These are phyloP conservation scores for Myxozyma monticola DNA, from an alignment of 805 yeast species.

Conservation along the genomic window DNA sequence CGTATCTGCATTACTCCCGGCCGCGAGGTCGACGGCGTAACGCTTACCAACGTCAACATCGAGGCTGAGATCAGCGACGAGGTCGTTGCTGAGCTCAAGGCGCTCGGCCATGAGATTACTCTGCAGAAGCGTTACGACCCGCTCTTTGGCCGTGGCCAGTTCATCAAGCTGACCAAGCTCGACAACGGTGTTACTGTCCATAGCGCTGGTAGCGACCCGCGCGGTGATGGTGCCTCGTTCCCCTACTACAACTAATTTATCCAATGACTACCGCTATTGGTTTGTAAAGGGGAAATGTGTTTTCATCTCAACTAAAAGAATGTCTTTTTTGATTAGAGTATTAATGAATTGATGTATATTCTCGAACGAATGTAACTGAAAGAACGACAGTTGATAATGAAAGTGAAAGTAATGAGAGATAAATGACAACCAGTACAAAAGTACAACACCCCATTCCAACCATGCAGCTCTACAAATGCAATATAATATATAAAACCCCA, in stretches of 20 bases:
- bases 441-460: too few relatives aligned
- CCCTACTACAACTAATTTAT: conserved; percentile 20
- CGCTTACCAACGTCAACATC: conserved; percentile 57
- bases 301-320: not conserved
- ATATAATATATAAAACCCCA: not conserved
- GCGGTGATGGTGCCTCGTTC: conserved; percentile 80
- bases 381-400: not conserved
- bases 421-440: not conserved
- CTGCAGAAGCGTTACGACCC: conserved; percentile 34
- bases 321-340: too few relatives aligned
- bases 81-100: conserved; percentile 48
- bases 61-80: conserved; percentile 62
- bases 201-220: conserved; percentile 72
- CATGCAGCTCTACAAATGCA: too few relatives aligned
- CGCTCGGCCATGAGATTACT: conserved; percentile 59
- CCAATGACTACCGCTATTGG: too few relatives aligned
- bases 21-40: conserved; percentile 59
- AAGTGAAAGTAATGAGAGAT: not conserved
- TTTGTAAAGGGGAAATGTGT: too few relatives aligned
- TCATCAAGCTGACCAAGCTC: conserved; percentile 48
- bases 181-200: conserved; percentile 50
- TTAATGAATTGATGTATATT: not conserved
- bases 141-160: conserved; percentile 58
- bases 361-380: not conserved
- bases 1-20: conserved; percentile 65